Base-by-base conservation (phyloP, 306 rosid genomes). In the Vachellia pachyceras region DNA sequence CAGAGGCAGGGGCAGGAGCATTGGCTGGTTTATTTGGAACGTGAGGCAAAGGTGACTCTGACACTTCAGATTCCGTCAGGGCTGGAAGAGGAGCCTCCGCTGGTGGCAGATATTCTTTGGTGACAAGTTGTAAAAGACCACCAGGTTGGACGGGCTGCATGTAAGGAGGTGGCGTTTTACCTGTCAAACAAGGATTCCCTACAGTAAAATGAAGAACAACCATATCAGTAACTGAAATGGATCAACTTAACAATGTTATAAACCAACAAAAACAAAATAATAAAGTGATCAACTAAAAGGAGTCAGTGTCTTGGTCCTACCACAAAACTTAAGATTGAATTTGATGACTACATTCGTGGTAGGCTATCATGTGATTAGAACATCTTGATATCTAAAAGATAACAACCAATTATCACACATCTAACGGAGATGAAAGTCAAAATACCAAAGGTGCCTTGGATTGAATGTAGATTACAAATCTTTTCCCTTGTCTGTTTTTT, bases 11-110 rank as follows among this genome's bases (percentile, higher is more conserved):
- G 66, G 47, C 67, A 5, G 90, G 70, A 65, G 89, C 3, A 18
- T 65, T 65, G 23, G 69, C 14, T 40, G 1, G 7, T 52, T 41
- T 6, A 23, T 6, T 42, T 44, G 84, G 49, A 78, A 78, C 60
- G 0, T 86, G 20, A 20, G 99, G 95, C 84, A 93, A 78, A 57
- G 99, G 97, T 17, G 94, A 75, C 85, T 95, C 95, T 0, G 9
- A 2, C 76, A 95, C 92, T 42, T 91, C 94, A 5, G 55, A 52
- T 40, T 36, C 81, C 2, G 76, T 73, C 68, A 95, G 84, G 74
- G 75, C 40, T 4, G 94, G 97, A 61, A 52, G 74, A 15, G 97
- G 93, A 73, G 95, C 86, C 79, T 10, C 55, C 39, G 93, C 87
- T 8, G 97, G 94, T 29, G 97, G 94, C 90, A 90, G 0, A 63